Evolutionary conservation across 768 basidiomycete genomes (phyloP).

Genomic region (Termitomyces sp.): DNA sequence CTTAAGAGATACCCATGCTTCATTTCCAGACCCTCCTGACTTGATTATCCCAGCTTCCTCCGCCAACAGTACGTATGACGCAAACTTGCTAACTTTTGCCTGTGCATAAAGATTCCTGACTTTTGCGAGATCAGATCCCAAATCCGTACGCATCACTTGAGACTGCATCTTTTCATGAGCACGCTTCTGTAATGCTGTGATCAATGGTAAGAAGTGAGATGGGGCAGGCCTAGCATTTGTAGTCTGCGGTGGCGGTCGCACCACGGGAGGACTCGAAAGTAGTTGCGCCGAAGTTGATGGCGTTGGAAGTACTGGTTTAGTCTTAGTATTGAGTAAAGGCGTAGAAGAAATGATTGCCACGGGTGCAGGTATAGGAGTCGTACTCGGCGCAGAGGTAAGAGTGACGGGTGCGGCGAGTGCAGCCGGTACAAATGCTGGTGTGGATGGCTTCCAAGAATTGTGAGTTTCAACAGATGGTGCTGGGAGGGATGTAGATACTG

Average conservation of each 20-base stretch:
- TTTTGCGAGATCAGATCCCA: slow-evolving; percentile 21
- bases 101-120: slow-evolving; percentile 17
- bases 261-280: background rate
- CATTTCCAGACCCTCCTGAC: slow-evolving; percentile 17
- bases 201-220: slow-evolving; percentile 9
- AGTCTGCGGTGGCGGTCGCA: background rate
- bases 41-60: slow-evolving; percentile 20
- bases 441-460: background rate
- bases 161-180: background rate
- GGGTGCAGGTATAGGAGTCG: background rate
- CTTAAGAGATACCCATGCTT: slow-evolving; percentile 22
- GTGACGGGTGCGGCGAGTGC: background rate
- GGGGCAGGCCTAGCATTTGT: background rate
- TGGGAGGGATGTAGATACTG: background rate
- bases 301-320: background rate
- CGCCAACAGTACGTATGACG: slow-evolving; percentile 22
- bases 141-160: slow-evolving; percentile 4
- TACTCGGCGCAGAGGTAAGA: background rate
- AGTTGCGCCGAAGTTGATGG: background rate
- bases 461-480: background rate
- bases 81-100: slow-evolving; percentile 22
- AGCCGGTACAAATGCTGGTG: background rate
- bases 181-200: slow-evolving; percentile 8
- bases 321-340: background rate
- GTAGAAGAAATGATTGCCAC: background rate